Conservation (phyloP, 2,329 filamentous ascomycete species). For the Aquanectria penicillioides region DNA sequence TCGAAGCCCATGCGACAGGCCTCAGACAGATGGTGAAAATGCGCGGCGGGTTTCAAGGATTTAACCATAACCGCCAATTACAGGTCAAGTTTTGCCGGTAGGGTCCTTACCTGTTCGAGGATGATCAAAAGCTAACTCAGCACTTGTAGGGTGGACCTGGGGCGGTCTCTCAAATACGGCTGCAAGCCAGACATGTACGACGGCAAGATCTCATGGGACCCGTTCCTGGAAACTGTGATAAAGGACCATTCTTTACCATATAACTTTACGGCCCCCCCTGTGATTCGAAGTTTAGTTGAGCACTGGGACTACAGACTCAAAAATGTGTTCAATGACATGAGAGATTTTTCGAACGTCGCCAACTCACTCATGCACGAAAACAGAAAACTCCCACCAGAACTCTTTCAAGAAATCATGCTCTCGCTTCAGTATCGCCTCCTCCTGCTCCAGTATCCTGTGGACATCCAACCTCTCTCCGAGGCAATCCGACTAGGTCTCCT, state of each 20-base stretch:
- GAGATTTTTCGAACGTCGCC: slow-evolving; percentile 42
- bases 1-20: slow-evolving; percentile 34
- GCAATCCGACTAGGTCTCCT: slow-evolving; percentile 43
- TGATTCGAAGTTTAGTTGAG: slow-evolving; percentile 23
- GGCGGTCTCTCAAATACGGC: slow-evolving; percentile 39
- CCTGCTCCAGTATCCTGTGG: slow-evolving; percentile 30
- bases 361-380: slow-evolving; percentile 32
- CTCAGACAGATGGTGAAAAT: slow-evolving; percentile 39
- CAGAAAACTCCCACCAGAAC: slow-evolving; percentile 38
- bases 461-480: slow-evolving; percentile 29
- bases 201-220: slow-evolving; percentile 31
- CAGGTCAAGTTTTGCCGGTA: slow-evolving; percentile 44
- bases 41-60: slow-evolving; percentile 38
- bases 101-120: not conserved
- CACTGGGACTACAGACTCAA: slow-evolving; percentile 36
- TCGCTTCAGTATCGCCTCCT: slow-evolving; percentile 46
- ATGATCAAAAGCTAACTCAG: not conserved
- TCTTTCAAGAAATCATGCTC: slow-evolving; percentile 44
- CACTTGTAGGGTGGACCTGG: slow-evolving; percentile 38
- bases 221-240: slow-evolving; percentile 17
- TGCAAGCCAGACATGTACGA: slow-evolving; percentile 36
- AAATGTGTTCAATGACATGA: slow-evolving; percentile 43
- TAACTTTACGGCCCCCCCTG: not conserved
- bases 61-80: slow-evolving; percentile 38
- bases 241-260: not conserved